These are phyloP conservation scores for Phytophthora agathidicida DNA, from an alignment of 352 stramenopile species.

Conservation along the genomic window DNA sequence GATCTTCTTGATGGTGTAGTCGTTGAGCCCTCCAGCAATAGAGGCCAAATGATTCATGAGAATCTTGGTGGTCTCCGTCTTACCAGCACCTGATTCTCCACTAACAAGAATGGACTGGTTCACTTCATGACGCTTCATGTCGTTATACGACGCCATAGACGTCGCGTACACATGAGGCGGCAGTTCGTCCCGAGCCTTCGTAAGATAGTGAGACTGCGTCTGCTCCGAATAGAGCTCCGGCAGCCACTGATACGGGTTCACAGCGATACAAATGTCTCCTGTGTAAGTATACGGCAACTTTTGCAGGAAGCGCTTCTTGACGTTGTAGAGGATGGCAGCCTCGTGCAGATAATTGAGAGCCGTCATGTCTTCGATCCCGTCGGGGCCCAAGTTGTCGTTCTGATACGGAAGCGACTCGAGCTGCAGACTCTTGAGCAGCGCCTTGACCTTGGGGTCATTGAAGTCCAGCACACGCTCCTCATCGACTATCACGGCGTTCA, in stretches of 20 bases:
- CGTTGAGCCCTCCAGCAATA: constrained; percentile 67
- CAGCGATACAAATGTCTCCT: constrained; percentile 96
- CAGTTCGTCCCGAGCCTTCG: constrained; percentile 57
- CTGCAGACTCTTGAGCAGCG: constrained; percentile 62
- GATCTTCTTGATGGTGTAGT: constrained; percentile 83
- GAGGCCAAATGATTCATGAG: constrained; percentile 89
- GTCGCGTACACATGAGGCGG: constrained; percentile 77
- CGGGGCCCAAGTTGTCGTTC: constrained; percentile 67
- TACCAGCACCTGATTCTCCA: constrained; percentile 86
- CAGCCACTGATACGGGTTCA: constrained; percentile 96
- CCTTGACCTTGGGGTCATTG: constrained; percentile 69
- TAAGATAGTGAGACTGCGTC: constrained; percentile 70
- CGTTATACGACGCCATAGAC: constrained; percentile 71
- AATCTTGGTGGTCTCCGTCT: constrained; percentile 91
- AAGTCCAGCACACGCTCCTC: constrained; percentile 78
- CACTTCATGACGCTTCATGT: constrained; percentile 62
- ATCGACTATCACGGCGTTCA: constrained; percentile 13
- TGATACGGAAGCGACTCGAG: constrained; percentile 81
- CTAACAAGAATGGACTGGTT: constrained; percentile 90
- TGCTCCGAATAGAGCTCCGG: constrained; percentile 86
- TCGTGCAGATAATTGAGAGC: constrained; percentile 91
- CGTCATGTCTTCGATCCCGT: constrained; percentile 89
- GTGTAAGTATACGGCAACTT: constrained; percentile 96
- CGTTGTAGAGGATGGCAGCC: constrained; percentile 91
- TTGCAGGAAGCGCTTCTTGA: constrained; percentile 85